These are phyloP conservation scores for Ganoderma sp. DNA, from an alignment of 1,284 basidiomycete species.

Conservation along the genomic window DNA sequence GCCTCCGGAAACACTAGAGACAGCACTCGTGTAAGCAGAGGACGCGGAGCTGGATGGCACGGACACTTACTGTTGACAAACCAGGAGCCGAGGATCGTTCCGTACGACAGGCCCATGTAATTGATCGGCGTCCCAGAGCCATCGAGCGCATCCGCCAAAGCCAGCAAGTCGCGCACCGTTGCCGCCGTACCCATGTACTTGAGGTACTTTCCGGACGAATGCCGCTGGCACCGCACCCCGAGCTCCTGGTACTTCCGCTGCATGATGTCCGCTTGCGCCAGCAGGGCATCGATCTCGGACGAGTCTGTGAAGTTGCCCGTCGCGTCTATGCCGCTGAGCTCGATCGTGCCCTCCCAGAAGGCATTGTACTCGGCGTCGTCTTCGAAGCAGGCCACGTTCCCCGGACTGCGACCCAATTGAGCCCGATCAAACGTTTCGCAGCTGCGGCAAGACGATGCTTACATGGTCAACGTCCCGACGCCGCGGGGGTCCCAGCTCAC, in stretches of 20 bases:
- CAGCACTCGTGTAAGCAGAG: neutral
- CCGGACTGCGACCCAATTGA: constrained; percentile 10
- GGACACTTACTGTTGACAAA: constrained; percentile 28
- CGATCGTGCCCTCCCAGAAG: constrained; percentile 23
- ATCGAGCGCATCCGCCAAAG: constrained; percentile 29
- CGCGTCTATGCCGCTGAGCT: constrained; percentile 21
- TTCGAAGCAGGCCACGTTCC: constrained; percentile 22
- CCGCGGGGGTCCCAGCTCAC: constrained; percentile 29
- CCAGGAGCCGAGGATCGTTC: constrained; percentile 26
- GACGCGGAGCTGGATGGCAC: neutral
- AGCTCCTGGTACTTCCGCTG: constrained; percentile 27
- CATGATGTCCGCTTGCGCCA: constrained; percentile 21
- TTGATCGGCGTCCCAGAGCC: constrained; percentile 24
- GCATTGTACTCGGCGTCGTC: constrained; percentile 12
- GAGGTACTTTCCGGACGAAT: constrained; percentile 12
- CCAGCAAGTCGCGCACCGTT: constrained; percentile 27
- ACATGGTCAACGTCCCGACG: constrained; percentile 13
- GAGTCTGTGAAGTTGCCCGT: constrained; percentile 22
- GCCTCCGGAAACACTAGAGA: constrained; percentile 28
- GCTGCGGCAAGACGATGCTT: neutral
- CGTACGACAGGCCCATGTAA: constrained; percentile 26
- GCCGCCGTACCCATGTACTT: constrained; percentile 31
- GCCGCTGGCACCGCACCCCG: constrained; percentile 10
- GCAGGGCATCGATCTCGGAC: constrained; percentile 12
- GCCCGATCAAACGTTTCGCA: too few species aligned